Conservation (phyloP, 1,139 yeast genomes). For the Saccharomyces uvarum region DNA sequence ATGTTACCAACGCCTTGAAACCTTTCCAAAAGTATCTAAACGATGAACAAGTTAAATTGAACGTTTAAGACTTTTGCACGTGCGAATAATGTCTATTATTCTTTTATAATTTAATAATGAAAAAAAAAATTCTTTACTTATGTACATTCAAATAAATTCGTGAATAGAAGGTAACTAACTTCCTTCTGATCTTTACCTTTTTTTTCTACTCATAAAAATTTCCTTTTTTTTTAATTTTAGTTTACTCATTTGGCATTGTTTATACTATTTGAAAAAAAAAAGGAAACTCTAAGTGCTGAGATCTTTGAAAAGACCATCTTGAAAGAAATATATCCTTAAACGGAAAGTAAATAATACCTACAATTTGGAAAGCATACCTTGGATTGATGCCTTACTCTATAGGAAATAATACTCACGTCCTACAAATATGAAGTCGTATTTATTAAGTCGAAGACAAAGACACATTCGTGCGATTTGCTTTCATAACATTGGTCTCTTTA, state of each 20-base stretch:
- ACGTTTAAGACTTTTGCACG: conserved; percentile 35
- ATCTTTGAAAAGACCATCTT: not conserved
- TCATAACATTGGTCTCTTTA: conserved; percentile 12
- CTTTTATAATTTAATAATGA: not conserved
- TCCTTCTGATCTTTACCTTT: not conserved
- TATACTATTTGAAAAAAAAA: not conserved
- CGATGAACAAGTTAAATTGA: conserved; percentile 55
- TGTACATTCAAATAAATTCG: not conserved
- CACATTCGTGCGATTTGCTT: conserved; percentile 24
- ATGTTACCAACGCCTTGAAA: conserved; percentile 74
- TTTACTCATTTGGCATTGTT: not conserved
- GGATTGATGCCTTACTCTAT: not conserved
- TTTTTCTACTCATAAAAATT: not conserved
- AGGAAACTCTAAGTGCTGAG: not conserved
- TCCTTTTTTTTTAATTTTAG: not conserved
- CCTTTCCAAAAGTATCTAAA: conserved; percentile 58
- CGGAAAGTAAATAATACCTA: not conserved
- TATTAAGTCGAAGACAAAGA: conserved; percentile 20
- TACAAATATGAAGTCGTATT: conserved; percentile 4
- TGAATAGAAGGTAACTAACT: not conserved
- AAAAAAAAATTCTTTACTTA: not conserved
- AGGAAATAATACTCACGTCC: not conserved
- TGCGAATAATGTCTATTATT: not conserved
- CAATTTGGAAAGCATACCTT: not conserved
- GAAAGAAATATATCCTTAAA: not conserved